These are phyloP conservation scores for Coniochaeta sp. DNA, from an alignment of 2,329 filamentous ascomycete species.

Conservation along the genomic window DNA sequence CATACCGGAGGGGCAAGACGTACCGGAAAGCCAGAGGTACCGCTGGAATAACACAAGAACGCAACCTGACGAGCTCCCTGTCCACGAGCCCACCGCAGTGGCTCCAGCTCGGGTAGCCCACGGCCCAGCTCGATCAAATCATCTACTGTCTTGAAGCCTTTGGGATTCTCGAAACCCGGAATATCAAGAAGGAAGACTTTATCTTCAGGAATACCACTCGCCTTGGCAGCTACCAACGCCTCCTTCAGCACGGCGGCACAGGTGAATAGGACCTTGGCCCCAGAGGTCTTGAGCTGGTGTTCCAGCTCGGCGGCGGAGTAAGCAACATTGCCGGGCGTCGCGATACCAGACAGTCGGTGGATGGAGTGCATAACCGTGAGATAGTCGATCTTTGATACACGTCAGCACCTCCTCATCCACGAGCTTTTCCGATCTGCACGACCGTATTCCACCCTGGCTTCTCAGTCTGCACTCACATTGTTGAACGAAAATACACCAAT, in stretches of 20 bases:
- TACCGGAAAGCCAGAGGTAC: slow-evolving; percentile 71
- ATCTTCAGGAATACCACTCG: slow-evolving; percentile 53
- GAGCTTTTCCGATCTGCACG: not conserved
- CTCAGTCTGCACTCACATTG: slow-evolving; percentile 44
- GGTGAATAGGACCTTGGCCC: slow-evolving; percentile 65
- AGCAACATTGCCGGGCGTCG: slow-evolving; percentile 67
- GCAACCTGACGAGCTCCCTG: slow-evolving; percentile 62
- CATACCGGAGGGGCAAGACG: slow-evolving; percentile 13
- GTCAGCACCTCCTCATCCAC: slow-evolving; percentile 4
- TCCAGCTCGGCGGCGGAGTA: slow-evolving; percentile 64
- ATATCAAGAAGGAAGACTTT: slow-evolving; percentile 64
- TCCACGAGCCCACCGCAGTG: slow-evolving; percentile 53
- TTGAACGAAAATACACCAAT: slow-evolving; percentile 73
- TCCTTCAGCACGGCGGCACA: slow-evolving; percentile 59
- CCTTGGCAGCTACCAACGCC: slow-evolving; percentile 57
- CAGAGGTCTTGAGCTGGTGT: slow-evolving; percentile 64
- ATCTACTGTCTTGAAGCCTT: slow-evolving; percentile 56
- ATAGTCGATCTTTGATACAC: slow-evolving; percentile 56
- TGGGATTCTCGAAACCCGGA: slow-evolving; percentile 44
- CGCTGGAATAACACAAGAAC: slow-evolving; percentile 74
- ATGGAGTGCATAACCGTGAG: slow-evolving; percentile 66
- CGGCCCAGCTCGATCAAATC: slow-evolving; percentile 57
- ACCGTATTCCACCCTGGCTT: not conserved
- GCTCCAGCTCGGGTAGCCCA: slow-evolving; percentile 43
- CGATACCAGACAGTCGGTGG: slow-evolving; percentile 67